phyloP scores from a whole-genome alignment of 1,284 basidiomycete genomes.

The Porodaedalea pini region DNA sequence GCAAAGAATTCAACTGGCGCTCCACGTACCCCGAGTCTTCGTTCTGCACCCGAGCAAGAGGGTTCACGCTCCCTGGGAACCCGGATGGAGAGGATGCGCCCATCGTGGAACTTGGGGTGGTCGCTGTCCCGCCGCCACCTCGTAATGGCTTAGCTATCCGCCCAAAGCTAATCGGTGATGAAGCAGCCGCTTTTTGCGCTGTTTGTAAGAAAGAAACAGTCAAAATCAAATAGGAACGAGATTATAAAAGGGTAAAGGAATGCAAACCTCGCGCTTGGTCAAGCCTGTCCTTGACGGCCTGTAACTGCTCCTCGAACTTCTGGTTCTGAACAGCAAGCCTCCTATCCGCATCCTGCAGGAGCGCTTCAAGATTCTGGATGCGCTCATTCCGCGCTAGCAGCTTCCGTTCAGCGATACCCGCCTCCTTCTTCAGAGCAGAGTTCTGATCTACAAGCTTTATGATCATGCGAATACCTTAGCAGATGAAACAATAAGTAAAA shows the following conservation, averaged over 20 bases:
- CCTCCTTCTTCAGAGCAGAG: constrained; percentile 95
- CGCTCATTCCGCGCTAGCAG: constrained; percentile 94
- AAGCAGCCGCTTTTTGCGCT: constrained; percentile 75
- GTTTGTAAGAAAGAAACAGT: constrained; percentile 15
- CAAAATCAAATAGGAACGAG: not conserved
- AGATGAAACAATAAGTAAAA: constrained; percentile 13
- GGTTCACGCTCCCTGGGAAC: constrained; percentile 49
- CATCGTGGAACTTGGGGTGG: constrained; percentile 41
- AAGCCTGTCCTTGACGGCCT: constrained; percentile 87
- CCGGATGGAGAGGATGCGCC: constrained; percentile 36
- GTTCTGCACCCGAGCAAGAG: constrained; percentile 68
- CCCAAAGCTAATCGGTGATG: constrained; percentile 78
- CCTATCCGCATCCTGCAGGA: constrained; percentile 91
- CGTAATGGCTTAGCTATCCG: constrained; percentile 96
- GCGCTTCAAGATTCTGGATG: constrained; percentile 91
- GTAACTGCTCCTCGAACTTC: constrained; percentile 91
- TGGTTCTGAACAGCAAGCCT: constrained; percentile 88
- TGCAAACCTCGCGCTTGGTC: constrained; percentile 87
- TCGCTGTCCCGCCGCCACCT: constrained; percentile 74
- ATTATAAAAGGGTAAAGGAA: constrained; percentile 16
- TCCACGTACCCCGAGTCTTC: constrained; percentile 72
- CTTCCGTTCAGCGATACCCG: constrained; percentile 95
- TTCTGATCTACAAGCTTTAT: constrained; percentile 96
- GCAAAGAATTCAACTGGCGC: constrained; percentile 23
- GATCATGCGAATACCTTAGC: constrained; percentile 22